These are phyloP conservation scores for Eremomyces bilateralis DNA, from an alignment of 495 filamentous ascomycete genomes.

Conservation along the genomic window DNA sequence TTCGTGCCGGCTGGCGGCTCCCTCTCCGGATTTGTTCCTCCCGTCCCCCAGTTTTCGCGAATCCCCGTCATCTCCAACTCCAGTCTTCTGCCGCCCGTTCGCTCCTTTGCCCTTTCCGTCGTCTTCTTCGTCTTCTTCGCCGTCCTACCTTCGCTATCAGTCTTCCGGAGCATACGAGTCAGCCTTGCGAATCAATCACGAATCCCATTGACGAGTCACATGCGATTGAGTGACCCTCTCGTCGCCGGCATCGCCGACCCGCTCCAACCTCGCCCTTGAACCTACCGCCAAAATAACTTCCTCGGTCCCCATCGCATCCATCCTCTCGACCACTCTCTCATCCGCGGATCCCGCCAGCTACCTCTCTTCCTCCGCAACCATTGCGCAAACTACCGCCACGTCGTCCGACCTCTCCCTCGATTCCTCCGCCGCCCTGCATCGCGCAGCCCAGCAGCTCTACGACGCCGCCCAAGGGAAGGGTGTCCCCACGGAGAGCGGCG, in stretches of 20 bases:
- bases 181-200: no score
- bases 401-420: background rate
- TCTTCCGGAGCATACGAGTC: no score
- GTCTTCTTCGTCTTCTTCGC: no score
- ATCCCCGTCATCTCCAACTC: background rate
- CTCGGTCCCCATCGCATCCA: no score
- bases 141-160: no score
- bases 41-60: background rate
- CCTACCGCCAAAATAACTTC: no score
- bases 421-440: background rate
- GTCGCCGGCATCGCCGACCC: no score
- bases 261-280: no score
- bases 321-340: no score
- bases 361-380: background rate
- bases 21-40: background rate
- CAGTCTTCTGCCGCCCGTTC: background rate
- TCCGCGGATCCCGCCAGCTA: background rate
- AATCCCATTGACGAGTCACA: no score
- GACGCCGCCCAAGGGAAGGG: slow-evolving; percentile 1
- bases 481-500: background rate
- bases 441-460: background rate
- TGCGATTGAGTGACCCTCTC: no score
- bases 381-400: background rate
- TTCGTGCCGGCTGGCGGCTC: background rate
- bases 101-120: background rate